Percentiles rank a stretch among this genome's conserved stretches.
phyloP scores from a whole-genome alignment of 2,329 filamentous ascomycete genomes.

The Alternaria incomplexa region DNA sequence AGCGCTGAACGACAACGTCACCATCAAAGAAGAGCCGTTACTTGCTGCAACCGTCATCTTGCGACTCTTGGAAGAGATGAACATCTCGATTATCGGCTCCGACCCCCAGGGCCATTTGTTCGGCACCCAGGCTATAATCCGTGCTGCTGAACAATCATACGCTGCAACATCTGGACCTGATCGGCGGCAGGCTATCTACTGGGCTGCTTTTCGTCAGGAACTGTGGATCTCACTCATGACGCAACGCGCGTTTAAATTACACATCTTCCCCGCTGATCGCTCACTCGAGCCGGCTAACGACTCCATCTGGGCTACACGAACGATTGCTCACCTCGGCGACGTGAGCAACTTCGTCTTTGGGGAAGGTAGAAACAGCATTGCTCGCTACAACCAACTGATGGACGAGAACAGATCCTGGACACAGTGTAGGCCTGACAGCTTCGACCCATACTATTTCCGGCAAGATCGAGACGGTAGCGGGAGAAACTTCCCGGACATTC shows the following conservation, averaged over 20 bases:
- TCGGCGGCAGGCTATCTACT: slow-evolving; percentile 47
- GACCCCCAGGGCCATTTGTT: slow-evolving; percentile 49
- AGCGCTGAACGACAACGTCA: slow-evolving; percentile 47
- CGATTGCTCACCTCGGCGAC: slow-evolving; percentile 48
- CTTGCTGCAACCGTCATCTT: slow-evolving; percentile 52
- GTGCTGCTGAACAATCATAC: slow-evolving; percentile 42
- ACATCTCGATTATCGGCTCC: slow-evolving; percentile 46
- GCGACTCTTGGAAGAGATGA: slow-evolving; percentile 51
- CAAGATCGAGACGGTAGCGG: slow-evolving; percentile 43
- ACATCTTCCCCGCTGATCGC: slow-evolving; percentile 48
- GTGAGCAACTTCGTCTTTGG: slow-evolving; percentile 47
- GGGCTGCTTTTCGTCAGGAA: slow-evolving; percentile 48
- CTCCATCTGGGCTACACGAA: slow-evolving; percentile 52
- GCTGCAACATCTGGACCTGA: slow-evolving; percentile 38
- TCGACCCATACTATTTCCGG: slow-evolving; percentile 43
- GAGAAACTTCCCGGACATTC: slow-evolving; percentile 43
- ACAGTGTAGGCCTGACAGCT: slow-evolving; percentile 38
- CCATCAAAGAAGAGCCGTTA: slow-evolving; percentile 50
- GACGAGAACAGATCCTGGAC: slow-evolving; percentile 45
- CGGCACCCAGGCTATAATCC: slow-evolving; percentile 47
- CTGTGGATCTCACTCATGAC: slow-evolving; percentile 48
- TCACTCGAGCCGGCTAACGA: slow-evolving; percentile 49
- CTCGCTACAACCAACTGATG: slow-evolving; percentile 39
- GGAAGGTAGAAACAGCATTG: slow-evolving; percentile 39
- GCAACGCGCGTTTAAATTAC: slow-evolving; percentile 43